Percentiles rank a stretch among this genome's conserved stretches.
phyloP scores from a whole-genome alignment of 2,329 filamentous ascomycete species.

The Alternaria sp. region DNA sequence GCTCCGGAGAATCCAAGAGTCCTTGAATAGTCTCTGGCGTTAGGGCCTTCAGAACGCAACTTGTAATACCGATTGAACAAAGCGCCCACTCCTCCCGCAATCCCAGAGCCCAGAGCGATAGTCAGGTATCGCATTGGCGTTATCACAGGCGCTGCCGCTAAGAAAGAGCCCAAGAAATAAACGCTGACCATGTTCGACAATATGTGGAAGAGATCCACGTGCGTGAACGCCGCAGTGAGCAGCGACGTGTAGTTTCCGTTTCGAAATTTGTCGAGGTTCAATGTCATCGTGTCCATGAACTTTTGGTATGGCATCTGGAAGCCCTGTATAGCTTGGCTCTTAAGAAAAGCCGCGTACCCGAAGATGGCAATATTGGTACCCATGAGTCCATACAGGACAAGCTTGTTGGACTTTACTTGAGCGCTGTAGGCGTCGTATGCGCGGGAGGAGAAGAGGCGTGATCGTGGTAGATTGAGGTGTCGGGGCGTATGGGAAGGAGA shows the following conservation, averaged over 20 bases:
- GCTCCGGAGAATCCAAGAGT: conserved; percentile 48
- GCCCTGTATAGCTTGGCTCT: conserved; percentile 28
- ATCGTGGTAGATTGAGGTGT: conserved; percentile 8
- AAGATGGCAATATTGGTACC: conserved; percentile 51
- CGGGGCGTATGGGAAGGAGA: conserved; percentile 13
- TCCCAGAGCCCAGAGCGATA: conserved; percentile 40
- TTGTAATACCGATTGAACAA: conserved; percentile 18
- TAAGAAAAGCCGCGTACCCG: conserved; percentile 44
- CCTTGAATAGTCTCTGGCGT: conserved; percentile 8
- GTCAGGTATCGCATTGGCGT: conserved; percentile 29
- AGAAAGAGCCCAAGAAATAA: conserved; percentile 44
- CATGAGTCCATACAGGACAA: conserved; percentile 46
- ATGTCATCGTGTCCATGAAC: conserved; percentile 41
- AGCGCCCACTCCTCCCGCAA: conserved; percentile 30
- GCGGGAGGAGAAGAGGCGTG: conserved; percentile 14
- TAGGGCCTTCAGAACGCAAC: background rate
- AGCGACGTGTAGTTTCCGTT: conserved; percentile 46
- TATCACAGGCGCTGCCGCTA: conserved; percentile 41
- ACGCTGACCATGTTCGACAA: conserved; percentile 52
- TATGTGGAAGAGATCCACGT: conserved; percentile 46
- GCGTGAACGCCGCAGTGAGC: conserved; percentile 51
- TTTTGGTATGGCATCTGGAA: conserved; percentile 11
- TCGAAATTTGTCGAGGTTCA: conserved; percentile 36
- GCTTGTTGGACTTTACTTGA: conserved; percentile 18
- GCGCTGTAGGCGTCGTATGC: background rate